These are phyloP conservation scores for Gossypium australe DNA, from an alignment of 345 rosid species.

Conservation along the genomic window DNA sequence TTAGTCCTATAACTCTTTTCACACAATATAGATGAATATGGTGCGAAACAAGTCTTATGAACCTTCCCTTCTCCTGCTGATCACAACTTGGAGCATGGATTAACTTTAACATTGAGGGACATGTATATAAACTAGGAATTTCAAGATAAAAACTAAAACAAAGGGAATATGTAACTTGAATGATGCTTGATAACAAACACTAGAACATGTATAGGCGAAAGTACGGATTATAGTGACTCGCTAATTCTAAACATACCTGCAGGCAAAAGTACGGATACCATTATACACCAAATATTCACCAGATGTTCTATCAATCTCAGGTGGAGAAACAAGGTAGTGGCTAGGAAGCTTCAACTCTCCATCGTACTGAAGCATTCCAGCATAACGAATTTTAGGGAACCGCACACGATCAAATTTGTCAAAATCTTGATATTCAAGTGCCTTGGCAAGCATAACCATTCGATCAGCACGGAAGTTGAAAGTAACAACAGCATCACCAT, in stretches of 20 bases:
- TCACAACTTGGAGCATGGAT: too few relatives aligned
- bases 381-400: constrained; percentile 72
- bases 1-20: too few relatives aligned
- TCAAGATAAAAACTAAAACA: background rate
- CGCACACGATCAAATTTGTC: constrained; percentile 88
- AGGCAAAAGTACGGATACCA: constrained; percentile 78
- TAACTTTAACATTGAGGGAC: too few relatives aligned
- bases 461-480: constrained; percentile 95
- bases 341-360: constrained; percentile 89
- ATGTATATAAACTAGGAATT: background rate
- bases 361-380: constrained; percentile 98
- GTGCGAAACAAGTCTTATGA: too few relatives aligned
- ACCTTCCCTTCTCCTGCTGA: too few relatives aligned
- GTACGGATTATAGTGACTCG: background rate
- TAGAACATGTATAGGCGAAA: too few relatives aligned
- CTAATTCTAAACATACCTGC: constrained; percentile 58
- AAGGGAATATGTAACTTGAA: background rate
- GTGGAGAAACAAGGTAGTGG: constrained; percentile 89
- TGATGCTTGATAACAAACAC: background rate
- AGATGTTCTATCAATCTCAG: constrained; percentile 90
- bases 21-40: too few relatives aligned
- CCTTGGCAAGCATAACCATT: constrained; percentile 92
- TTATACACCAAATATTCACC: constrained; percentile 86
- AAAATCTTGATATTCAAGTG: constrained; percentile 84
- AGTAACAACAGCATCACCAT: constrained; percentile 97